Percentiles rank a stretch among this genome's conserved stretches.
These are phyloP conservation scores for Galerina marginata DNA, from an alignment of 768 basidiomycete species.

Conservation along the genomic window DNA sequence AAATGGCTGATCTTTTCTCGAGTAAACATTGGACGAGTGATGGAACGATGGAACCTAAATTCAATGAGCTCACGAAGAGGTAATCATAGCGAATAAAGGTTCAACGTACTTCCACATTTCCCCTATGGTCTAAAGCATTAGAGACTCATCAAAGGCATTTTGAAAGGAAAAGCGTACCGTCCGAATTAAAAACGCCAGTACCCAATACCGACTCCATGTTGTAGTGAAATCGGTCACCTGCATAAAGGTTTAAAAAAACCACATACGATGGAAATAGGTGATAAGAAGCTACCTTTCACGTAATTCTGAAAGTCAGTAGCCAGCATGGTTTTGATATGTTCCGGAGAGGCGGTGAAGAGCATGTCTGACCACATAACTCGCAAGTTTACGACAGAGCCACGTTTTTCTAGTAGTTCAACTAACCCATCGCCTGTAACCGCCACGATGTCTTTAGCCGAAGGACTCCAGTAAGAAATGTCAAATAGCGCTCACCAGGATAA, in stretches of 20 bases:
- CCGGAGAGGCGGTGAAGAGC: conserved; percentile 54
- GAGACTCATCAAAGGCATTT: not conserved
- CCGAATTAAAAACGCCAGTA: conserved; percentile 71
- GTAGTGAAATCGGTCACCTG: conserved; percentile 49
- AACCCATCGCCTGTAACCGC: conserved; percentile 48
- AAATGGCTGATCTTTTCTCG: conserved; percentile 64
- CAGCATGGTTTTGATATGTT: conserved; percentile 61
- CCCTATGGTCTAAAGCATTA: conserved; percentile 17
- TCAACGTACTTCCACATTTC: conserved; percentile 44
- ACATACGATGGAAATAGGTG: not conserved
- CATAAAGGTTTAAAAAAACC: not conserved
- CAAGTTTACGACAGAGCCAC: conserved; percentile 52
- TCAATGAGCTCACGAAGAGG: not conserved
- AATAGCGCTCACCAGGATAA: conserved; percentile 49
- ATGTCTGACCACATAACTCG: conserved; percentile 50
- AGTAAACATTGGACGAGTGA: conserved; percentile 70
- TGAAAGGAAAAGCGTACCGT: conserved; percentile 43
- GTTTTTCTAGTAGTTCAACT: conserved; percentile 33
- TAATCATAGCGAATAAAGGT: not conserved
- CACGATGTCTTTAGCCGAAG: not conserved
- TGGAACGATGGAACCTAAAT: conserved; percentile 62
- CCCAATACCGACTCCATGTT: conserved; percentile 58
- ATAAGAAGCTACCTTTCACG: conserved; percentile 50
- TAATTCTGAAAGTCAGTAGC: conserved; percentile 64
- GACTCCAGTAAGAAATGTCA: not conserved